phyloP scores from a whole-genome alignment of 352 stramenopile species.

The Globisporangium camurandrum region DNA sequence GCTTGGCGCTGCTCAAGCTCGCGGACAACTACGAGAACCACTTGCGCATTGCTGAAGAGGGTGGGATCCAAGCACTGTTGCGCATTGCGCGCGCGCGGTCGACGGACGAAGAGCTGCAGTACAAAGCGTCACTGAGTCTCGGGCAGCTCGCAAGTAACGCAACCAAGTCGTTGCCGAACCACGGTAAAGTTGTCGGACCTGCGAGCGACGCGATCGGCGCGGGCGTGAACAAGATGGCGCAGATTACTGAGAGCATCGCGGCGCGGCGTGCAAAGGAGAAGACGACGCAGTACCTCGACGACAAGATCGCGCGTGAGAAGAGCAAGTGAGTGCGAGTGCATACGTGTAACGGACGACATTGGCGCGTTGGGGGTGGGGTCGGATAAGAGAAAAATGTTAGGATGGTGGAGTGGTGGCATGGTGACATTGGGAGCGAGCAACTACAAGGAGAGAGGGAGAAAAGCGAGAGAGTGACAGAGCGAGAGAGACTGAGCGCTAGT shows the following conservation, averaged over 20 bases:
- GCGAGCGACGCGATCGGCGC: slow-evolving; percentile 53
- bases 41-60: slow-evolving; percentile 91
- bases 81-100: slow-evolving; percentile 85
- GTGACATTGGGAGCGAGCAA: too few relatives aligned
- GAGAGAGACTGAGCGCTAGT: too few relatives aligned
- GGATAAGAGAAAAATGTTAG: too few relatives aligned
- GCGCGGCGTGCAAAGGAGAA: slow-evolving; percentile 60
- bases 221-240: slow-evolving; percentile 68
- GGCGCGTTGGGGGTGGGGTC: too few relatives aligned
- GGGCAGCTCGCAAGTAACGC: slow-evolving; percentile 90
- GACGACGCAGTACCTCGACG: slow-evolving; percentile 72
- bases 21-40: slow-evolving; percentile 98
- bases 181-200: slow-evolving; percentile 31
- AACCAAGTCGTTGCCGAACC: slow-evolving; percentile 65
- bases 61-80: slow-evolving; percentile 93
- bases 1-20: slow-evolving; percentile 94
- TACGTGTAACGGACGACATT: too few relatives aligned
- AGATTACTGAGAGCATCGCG: slow-evolving; percentile 61
- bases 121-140: slow-evolving; percentile 92
- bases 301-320: slow-evolving; percentile 52
- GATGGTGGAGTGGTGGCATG: too few relatives aligned
- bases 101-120: slow-evolving; percentile 92
- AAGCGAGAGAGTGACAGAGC: neutral
- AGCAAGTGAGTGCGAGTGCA: slow-evolving; percentile 14
- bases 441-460: too few relatives aligned